phyloP scores from a whole-genome alignment of 805 yeast species.

The Phaffomyces antillensis region DNA sequence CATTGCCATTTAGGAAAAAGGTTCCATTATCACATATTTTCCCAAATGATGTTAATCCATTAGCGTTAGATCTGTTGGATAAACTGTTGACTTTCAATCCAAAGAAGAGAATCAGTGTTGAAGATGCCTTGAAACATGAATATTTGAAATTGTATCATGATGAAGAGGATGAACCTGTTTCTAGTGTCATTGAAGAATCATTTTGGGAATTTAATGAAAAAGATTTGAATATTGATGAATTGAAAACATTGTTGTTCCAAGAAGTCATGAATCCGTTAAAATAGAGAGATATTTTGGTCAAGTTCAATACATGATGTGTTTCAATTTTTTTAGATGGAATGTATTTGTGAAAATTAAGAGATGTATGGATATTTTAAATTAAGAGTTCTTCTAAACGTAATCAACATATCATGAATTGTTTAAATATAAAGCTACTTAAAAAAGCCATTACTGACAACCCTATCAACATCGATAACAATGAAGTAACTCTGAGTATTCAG shows the following conservation, averaged over 20 bases:
- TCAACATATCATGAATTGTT: no score
- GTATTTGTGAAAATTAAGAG: no score
- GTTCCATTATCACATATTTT: slow-evolving; percentile 45
- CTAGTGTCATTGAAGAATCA: slow-evolving; percentile 29
- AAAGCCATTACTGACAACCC: no score
- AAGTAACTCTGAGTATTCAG: no score
- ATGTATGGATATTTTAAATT: no score
- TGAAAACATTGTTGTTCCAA: slow-evolving; percentile 69
- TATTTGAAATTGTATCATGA: slow-evolving; percentile 62
- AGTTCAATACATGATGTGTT: no score
- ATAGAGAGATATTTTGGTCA: background rate
- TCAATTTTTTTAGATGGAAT: no score
- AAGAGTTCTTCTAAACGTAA: no score
- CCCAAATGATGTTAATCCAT: slow-evolving; percentile 39
- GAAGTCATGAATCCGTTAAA: slow-evolving; percentile 58
- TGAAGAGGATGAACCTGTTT: slow-evolving; percentile 61
- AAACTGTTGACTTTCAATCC: slow-evolving; percentile 70
- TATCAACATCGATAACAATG: no score
- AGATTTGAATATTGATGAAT: slow-evolving; percentile 63
- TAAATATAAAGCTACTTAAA: no score
- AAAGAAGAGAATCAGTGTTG: slow-evolving; percentile 63
- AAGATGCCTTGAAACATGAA: slow-evolving; percentile 69
- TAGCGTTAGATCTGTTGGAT: slow-evolving; percentile 56
- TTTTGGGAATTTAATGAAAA: slow-evolving; percentile 38
- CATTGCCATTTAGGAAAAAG: slow-evolving; percentile 55